These are phyloP conservation scores for Physcia stellaris DNA, from an alignment of 495 filamentous ascomycete species.

Conservation along the genomic window DNA sequence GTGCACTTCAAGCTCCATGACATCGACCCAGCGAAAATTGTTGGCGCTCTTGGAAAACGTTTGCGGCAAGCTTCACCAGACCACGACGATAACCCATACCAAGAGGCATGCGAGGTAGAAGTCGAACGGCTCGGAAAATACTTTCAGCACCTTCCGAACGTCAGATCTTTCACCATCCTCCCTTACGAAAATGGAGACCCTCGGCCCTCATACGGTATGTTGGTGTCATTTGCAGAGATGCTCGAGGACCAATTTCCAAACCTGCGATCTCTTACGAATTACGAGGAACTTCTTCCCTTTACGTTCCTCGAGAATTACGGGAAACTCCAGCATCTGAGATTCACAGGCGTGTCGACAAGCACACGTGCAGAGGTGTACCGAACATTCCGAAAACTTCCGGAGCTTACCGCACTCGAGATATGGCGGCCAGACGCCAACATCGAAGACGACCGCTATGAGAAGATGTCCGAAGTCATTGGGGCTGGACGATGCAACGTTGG, in stretches of 20 bases:
- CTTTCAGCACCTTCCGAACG: conserved; percentile 8
- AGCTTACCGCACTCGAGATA: conserved; percentile 10
- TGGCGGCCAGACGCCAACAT: conserved; percentile 1
- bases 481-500: conserved; percentile 4
- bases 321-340: conserved; percentile 10
- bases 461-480: conserved; percentile 2
- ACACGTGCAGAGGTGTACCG: conserved; percentile 4
- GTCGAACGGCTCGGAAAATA: conserved; percentile 7
- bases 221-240: conserved; percentile 10
- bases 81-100: conserved; percentile 10
- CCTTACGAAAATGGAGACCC: conserved; percentile 7
- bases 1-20: conserved; percentile 15
- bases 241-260: conserved; percentile 11
- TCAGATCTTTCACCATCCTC: conserved; percentile 14
- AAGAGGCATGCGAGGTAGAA: conserved; percentile 14
- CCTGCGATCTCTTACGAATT: conserved; percentile 4
- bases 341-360: conserved; percentile 9
- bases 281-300: conserved; percentile 7
- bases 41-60: conserved; percentile 13
- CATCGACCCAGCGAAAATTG: conserved; percentile 13
- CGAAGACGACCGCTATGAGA: conserved; percentile 3
- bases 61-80: conserved; percentile 9
- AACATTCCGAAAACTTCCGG: conserved; percentile 5
- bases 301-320: conserved; percentile 8
- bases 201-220: conserved; percentile 7